Evolutionary conservation across 768 basidiomycete species (phyloP), one percentile per base, ranked within the genome.

Genomic region (Lactarius sanguifluus): DNA sequence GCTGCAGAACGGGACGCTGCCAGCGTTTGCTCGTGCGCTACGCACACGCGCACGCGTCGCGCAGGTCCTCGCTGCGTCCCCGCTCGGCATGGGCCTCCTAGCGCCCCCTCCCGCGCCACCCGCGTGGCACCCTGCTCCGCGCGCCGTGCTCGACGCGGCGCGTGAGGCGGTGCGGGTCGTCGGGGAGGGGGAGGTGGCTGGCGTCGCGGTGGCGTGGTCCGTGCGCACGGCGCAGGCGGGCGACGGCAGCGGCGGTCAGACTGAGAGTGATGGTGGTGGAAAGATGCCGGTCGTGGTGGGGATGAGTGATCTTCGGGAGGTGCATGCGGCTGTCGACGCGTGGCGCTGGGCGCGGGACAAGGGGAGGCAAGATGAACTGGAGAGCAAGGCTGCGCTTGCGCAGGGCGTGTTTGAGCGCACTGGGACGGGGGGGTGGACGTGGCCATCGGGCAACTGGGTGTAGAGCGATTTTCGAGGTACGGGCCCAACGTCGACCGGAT

Each of bases 31-130:
- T 32, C 77, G 81, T 13, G 81, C 83, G 47, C 82, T 94, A 62
- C 79, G 80, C 68, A 73, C 77, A 23, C 87, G 89, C 28, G 92
- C 91, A 0, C 78, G 83, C 59, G 83, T 96, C 54, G 74, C 76
- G 63, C 89, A 91, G 63, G 79, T 96, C 34, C 61, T 94, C 59
- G 80, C 88, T 2, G 94, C 94, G 1, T 93, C 92, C 2, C 94
- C 94, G 9, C 80, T 96, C 61, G 88, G 84, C 73, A 95, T 95
- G 93, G 89, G 88, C 0, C 82, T 95, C 3, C 81, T 96, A 40
- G 85, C 86, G 0, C 64, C 66, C 0, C 23, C 61, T 15, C 76
- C 79, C 3, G 74, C 73, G 1, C 80, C 82, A 2, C 89, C 89
- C 1, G 15, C 75, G 2, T 95, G 92, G 93, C 92, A 94, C 72